These are phyloP conservation scores for Macadamia tetraphylla DNA, from an alignment of 164 flowering plant species.

Conservation along the genomic window DNA sequence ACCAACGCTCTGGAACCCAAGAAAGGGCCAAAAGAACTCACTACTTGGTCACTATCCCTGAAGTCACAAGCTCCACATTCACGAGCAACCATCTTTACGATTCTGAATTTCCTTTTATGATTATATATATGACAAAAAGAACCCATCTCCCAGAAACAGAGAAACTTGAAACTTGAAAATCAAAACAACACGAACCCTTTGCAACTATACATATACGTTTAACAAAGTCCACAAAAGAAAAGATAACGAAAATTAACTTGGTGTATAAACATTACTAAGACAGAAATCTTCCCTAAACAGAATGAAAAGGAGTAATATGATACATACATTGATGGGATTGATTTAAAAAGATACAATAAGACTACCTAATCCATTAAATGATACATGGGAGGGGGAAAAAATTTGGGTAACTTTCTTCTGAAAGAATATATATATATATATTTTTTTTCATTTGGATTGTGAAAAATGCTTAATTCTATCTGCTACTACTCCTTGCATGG, in stretches of 20 bases:
- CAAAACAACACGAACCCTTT: too few relatives aligned
- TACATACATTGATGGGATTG: constrained; percentile 44
- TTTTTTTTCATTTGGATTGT: constrained; percentile 13
- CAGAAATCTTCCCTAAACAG: constrained; percentile 16
- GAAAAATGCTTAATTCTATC: constrained; percentile 10
- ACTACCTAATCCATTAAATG: constrained; percentile 13
- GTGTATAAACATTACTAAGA: background rate
- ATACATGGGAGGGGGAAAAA: constrained; percentile 22
- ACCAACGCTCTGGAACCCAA: constrained; percentile 1
- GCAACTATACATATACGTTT: too few relatives aligned
- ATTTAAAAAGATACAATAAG: constrained; percentile 17
- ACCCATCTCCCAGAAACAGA: too few relatives aligned
- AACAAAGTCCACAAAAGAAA: constrained; percentile 9
- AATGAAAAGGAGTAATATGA: constrained; percentile 10
- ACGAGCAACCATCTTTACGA: too few relatives aligned
- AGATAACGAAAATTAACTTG: constrained; percentile 28
- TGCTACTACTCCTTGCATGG: constrained; percentile 23
- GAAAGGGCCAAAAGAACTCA: constrained; percentile 23
- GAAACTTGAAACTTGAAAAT: too few relatives aligned
- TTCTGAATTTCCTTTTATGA: too few relatives aligned
- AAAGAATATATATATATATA: constrained; percentile 8
- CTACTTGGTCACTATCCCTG: constrained; percentile 33
- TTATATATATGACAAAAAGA: too few relatives aligned
- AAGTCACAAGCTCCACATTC: constrained; percentile 14
- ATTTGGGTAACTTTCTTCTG: constrained; percentile 7